phyloP scores from a whole-genome alignment of 352 stramenopile species.

The Pythium volutum region DNA sequence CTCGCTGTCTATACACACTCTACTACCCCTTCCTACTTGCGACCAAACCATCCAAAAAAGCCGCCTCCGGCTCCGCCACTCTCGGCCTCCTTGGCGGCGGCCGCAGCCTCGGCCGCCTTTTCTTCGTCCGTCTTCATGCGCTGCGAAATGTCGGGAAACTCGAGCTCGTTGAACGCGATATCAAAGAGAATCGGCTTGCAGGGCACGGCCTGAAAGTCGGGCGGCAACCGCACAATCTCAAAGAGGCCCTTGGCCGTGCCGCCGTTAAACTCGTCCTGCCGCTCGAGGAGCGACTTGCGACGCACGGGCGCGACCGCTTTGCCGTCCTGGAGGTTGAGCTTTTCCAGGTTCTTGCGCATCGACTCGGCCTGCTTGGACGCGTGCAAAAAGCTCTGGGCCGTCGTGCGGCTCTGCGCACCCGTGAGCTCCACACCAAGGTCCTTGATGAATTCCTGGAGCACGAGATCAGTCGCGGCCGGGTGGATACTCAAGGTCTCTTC shows the following conservation, averaged over 20 bases:
- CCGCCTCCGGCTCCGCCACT: conserved; percentile 27
- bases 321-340: conserved; percentile 46
- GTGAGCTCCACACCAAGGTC: conserved; percentile 56
- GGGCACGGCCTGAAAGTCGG: conserved; percentile 57
- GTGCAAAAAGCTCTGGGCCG: conserved; percentile 68
- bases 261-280: conserved; percentile 51
- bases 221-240: conserved; percentile 65
- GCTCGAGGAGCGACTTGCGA: conserved; percentile 45
- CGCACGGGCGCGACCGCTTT: conserved; percentile 22
- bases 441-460: conserved; percentile 63
- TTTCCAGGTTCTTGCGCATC: conserved; percentile 61
- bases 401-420: conserved; percentile 65
- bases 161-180: conserved; percentile 78
- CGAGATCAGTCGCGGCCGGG: conserved; percentile 53
- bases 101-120: conserved; percentile 51
- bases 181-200: conserved; percentile 85
- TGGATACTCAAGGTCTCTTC: conserved; percentile 58
- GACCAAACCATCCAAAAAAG: conserved; percentile 79
- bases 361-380: conserved; percentile 49
- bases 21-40: conserved; percentile 39
- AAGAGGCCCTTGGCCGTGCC: conserved; percentile 47
- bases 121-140: conserved; percentile 76
- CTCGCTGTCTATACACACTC: conserved; percentile 13
- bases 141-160: conserved; percentile 72
- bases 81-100: conserved; percentile 25